Conservation (phyloP, 257 asterid genomes). For the Rubia yunnanensis region DNA sequence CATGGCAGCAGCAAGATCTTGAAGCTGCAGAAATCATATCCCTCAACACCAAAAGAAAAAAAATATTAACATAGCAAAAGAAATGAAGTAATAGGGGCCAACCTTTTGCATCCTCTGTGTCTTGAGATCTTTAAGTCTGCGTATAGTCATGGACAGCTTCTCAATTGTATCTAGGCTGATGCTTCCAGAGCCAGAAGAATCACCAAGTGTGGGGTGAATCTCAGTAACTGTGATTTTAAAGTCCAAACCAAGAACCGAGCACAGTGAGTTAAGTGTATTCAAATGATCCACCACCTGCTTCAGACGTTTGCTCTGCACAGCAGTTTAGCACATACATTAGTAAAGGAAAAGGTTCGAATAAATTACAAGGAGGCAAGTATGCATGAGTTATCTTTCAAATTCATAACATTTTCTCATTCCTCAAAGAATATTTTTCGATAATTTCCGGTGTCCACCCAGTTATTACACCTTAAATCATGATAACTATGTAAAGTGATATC, state of each 20-base stretch:
- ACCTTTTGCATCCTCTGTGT: constrained; percentile 67
- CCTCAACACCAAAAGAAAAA: constrained; percentile 8
- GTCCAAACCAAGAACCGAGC: constrained; percentile 74
- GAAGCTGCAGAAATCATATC: constrained; percentile 45
- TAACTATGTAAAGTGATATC: constrained; percentile 9
- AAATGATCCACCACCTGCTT: constrained; percentile 51
- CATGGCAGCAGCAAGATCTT: constrained; percentile 73
- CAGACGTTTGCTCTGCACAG: constrained; percentile 52
- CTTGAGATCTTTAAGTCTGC: constrained; percentile 47
- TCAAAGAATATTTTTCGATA: not conserved
- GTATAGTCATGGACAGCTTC: constrained; percentile 38
- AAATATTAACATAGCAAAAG: not conserved
- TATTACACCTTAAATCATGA: not conserved
- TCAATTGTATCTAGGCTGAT: constrained; percentile 45
- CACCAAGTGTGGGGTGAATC: constrained; percentile 59
- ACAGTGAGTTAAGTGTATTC: constrained; percentile 40
- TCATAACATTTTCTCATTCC: not conserved
- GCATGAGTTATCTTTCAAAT: not conserved
- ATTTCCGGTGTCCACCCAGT: not conserved
- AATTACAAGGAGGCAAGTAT: not conserved
- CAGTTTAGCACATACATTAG: constrained; percentile 5
- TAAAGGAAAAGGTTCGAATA: constrained; percentile 3
- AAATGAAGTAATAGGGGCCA: constrained; percentile 8
- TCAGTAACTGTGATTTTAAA: constrained; percentile 40
- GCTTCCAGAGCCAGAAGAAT: constrained; percentile 32